Percentiles rank a stretch among this genome's conserved stretches.
These are phyloP conservation scores for Fraxinus angustifolia DNA, from an alignment of 305 asterid genomes.

Conservation along the genomic window DNA sequence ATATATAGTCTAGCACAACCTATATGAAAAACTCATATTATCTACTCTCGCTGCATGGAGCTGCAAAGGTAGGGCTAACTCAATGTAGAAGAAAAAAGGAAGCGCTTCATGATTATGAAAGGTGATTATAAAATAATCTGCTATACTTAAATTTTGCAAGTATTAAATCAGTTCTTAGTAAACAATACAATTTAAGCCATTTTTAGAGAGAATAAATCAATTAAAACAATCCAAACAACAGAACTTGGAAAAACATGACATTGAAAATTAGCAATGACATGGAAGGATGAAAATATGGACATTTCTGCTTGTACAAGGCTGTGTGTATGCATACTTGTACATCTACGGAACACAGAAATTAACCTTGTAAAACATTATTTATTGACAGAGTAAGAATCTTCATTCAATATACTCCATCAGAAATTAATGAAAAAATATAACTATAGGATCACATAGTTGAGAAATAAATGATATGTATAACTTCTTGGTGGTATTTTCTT, in stretches of 20 bases:
- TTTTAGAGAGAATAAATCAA: neutral
- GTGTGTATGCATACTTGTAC: neutral
- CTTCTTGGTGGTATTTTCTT: neutral
- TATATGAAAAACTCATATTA: slow-evolving; percentile 11
- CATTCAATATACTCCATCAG: neutral
- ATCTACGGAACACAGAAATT: neutral
- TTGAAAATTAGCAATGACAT: neutral
- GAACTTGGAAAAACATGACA: neutral
- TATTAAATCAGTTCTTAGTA: neutral
- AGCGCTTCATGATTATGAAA: slow-evolving; percentile 7
- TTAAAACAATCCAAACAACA: neutral
- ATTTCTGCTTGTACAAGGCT: neutral
- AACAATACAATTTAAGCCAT: neutral
- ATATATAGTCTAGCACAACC: slow-evolving; percentile 9
- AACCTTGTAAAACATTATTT: neutral
- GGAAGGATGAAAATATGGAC: neutral
- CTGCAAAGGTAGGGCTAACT: slow-evolving; percentile 8
- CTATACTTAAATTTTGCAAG: neutral
- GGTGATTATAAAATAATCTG: neutral
- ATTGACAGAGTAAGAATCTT: neutral
- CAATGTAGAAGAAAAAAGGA: slow-evolving; percentile 7
- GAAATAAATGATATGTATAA: neutral
- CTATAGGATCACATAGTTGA: neutral
- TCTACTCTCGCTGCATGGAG: slow-evolving; percentile 9
- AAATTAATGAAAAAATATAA: neutral